A percentile compares a stretch with the other conserved stretches of the same genome.
Evolutionary conservation across 306 rosid genomes (phyloP).

Genomic region (Casuarina glauca): DNA sequence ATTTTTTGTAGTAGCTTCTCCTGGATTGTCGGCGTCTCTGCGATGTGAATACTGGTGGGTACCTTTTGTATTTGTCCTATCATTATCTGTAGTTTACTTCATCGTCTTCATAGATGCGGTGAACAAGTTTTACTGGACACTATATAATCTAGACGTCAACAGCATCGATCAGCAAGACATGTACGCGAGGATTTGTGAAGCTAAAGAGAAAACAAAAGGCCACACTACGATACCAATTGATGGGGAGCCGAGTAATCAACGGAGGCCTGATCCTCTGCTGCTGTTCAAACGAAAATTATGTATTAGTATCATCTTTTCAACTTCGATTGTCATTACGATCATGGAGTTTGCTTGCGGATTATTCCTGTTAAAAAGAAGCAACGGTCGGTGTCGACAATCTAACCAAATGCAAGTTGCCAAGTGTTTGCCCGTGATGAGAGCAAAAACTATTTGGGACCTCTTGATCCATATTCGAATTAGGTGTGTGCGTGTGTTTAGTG

Average conservation of each 20-base stretch:
- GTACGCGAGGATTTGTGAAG: neutral
- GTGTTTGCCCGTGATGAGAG: no score
- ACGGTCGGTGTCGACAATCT: neutral
- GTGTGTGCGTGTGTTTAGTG: no score
- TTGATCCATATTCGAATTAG: no score
- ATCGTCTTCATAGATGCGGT: conserved; percentile 1
- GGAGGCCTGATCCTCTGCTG: neutral
- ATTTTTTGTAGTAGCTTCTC: neutral
- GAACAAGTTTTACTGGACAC: conserved; percentile 4
- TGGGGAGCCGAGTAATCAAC: neutral
- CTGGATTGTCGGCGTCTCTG: neutral
- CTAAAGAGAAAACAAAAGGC: neutral
- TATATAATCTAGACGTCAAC: conserved; percentile 6
- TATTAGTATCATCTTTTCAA: neutral
- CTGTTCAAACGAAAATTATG: conserved; percentile 13
- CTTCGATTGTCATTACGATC: neutral
- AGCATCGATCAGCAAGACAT: neutral
- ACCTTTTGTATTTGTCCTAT: neutral
- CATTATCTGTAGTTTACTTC: neutral
- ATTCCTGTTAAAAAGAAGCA: neutral
- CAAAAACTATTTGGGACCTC: no score
- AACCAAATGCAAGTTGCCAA: no score
- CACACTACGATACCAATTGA: neutral
- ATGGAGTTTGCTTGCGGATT: conserved; percentile 5
- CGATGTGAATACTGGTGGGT: conserved; percentile 3